A percentile compares a stretch with the other conserved stretches of the same genome.
These are phyloP conservation scores for Sonneratia alba DNA, from an alignment of 345 rosid species.

Conservation along the genomic window DNA sequence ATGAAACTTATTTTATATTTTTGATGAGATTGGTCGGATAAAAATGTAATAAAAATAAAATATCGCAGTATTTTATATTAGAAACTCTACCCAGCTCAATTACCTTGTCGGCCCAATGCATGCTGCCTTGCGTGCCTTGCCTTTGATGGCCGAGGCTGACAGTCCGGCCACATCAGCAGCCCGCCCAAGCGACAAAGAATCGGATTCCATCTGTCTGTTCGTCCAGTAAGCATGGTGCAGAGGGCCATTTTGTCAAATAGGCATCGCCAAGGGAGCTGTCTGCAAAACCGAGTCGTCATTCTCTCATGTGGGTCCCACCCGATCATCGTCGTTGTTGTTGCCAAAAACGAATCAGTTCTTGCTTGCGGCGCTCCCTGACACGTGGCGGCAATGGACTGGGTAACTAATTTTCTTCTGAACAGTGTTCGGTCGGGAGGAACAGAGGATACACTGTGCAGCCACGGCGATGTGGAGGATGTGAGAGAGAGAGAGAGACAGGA, in stretches of 20 bases:
- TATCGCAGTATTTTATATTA: no score
- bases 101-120: no score
- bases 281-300: background rate
- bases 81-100: no score
- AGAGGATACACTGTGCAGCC: background rate
- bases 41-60: no score
- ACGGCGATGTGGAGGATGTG: background rate
- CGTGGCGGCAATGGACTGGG: background rate
- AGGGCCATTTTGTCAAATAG: background rate
- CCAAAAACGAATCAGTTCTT: background rate
- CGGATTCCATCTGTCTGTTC: no score
- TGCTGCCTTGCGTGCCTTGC: no score
- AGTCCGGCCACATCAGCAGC: no score
- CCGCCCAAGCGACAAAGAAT: no score
- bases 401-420: background rate
- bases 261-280: background rate
- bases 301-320: background rate
- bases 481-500: background rate
- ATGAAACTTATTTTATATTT: no score
- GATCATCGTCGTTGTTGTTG: background rate
- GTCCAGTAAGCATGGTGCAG: background rate
- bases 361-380: background rate
- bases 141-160: no score
- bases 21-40: no score
- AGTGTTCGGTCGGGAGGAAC: background rate